Evolutionary conservation across 352 stramenopile genomes (phyloP).

Genomic region (Sclerospora graminicola): DNA sequence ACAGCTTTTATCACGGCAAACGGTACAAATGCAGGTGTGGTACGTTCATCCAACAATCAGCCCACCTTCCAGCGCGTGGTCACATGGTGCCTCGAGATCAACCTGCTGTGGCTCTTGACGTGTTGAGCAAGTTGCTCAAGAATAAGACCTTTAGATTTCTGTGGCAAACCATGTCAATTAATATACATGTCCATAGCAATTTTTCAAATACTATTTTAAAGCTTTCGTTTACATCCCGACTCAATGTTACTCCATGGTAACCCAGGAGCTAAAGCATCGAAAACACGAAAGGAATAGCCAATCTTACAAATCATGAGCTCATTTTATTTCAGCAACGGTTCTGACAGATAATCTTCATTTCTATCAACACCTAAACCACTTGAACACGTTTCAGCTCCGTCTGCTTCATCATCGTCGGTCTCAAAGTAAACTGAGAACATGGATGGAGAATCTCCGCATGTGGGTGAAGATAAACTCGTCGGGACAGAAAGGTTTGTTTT

Average conservation of each 20-base stretch:
- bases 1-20: constrained; percentile 2
- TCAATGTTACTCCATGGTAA: too few species aligned
- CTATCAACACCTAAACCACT: constrained; percentile 9
- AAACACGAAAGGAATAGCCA: background rate
- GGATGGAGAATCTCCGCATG: constrained; percentile 24
- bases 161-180: too few species aligned
- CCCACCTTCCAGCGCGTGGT: constrained; percentile 40
- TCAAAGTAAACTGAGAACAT: constrained; percentile 32
- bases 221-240: too few species aligned
- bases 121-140: constrained; percentile 50
- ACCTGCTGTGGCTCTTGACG: constrained; percentile 30
- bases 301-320: background rate
- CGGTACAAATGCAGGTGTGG: constrained; percentile 9
- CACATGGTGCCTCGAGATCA: constrained; percentile 49
- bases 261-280: too few species aligned
- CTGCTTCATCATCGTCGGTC: constrained; percentile 29
- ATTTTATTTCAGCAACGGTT: constrained; percentile 30
- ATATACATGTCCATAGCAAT: too few species aligned
- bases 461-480: constrained; percentile 24
- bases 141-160: constrained; percentile 20
- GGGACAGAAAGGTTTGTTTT: constrained; percentile 5
- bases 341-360: constrained; percentile 24
- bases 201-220: too few species aligned
- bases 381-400: constrained; percentile 9
- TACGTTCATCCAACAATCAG: constrained; percentile 16